phyloP scores from a whole-genome alignment of 1,284 basidiomycete species.

The Anthracocystis walkeri region DNA sequence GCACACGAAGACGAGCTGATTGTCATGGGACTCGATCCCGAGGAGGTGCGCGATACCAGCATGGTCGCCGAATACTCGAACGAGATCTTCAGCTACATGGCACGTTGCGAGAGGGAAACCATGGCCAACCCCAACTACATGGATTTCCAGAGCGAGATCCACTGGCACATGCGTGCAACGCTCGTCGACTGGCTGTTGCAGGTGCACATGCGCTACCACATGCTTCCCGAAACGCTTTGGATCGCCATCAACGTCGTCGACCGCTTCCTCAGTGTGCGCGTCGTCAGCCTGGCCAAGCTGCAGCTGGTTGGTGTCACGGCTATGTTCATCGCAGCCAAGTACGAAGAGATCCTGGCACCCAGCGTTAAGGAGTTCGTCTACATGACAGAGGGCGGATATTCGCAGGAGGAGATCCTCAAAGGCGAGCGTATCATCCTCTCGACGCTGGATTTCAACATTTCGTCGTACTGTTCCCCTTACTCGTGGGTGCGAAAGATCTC shows the following conservation, averaged over 20 bases:
- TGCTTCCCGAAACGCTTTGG: slow-evolving; percentile 78
- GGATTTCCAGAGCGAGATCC: slow-evolving; percentile 92
- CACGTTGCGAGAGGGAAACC: slow-evolving; percentile 76
- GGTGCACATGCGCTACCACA: slow-evolving; percentile 77
- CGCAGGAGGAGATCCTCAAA: slow-evolving; percentile 88
- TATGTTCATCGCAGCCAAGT: slow-evolving; percentile 78
- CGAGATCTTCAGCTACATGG: slow-evolving; percentile 98
- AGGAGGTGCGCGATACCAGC: slow-evolving; percentile 87
- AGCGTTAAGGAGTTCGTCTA: slow-evolving; percentile 71
- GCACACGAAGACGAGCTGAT: slow-evolving; percentile 66
- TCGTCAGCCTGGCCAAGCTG: slow-evolving; percentile 76
- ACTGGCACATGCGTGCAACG: slow-evolving; percentile 75
- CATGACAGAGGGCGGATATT: slow-evolving; percentile 89
- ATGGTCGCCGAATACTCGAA: slow-evolving; percentile 99
- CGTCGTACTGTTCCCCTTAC: slow-evolving; percentile 98
- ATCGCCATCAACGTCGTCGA: slow-evolving; percentile 78
- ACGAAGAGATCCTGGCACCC: slow-evolving; percentile 70
- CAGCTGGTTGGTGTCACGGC: slow-evolving; percentile 77
- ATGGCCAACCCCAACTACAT: slow-evolving; percentile 97
- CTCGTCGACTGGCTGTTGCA: slow-evolving; percentile 74
- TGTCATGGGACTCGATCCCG: slow-evolving; percentile 66
- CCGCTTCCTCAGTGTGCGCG: slow-evolving; percentile 76
- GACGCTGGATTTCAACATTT: slow-evolving; percentile 93
- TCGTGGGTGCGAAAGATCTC: slow-evolving; percentile 97
- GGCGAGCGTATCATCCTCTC: slow-evolving; percentile 88